phyloP scores from a whole-genome alignment of 2,329 filamentous ascomycete species.

The Lachnellula willkommii region DNA sequence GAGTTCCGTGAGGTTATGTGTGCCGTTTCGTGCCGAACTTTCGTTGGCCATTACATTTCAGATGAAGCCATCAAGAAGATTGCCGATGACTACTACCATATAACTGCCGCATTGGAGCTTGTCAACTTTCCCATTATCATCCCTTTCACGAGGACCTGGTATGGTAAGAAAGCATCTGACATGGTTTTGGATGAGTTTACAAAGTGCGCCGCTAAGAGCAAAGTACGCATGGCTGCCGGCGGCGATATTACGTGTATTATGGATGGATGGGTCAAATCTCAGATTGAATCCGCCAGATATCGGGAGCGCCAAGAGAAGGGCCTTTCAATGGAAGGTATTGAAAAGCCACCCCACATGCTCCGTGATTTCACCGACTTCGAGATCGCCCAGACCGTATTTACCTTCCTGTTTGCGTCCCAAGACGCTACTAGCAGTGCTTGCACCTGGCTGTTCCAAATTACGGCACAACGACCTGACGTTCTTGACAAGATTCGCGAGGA shows the following conservation, averaged over 20 bases:
- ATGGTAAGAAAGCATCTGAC: slow-evolving; percentile 91
- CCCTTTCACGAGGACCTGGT: slow-evolving; percentile 93
- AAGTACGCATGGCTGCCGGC: slow-evolving; percentile 83
- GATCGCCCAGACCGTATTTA: slow-evolving; percentile 89
- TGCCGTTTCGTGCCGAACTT: slow-evolving; percentile 92
- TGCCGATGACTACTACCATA: slow-evolving; percentile 92
- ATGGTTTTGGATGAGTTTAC: slow-evolving; percentile 86
- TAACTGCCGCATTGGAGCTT: slow-evolving; percentile 89
- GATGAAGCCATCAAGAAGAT: slow-evolving; percentile 90
- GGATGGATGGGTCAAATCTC: slow-evolving; percentile 87
- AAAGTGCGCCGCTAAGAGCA: slow-evolving; percentile 89
- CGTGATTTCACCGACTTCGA: slow-evolving; percentile 87
- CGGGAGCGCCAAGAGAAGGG: slow-evolving; percentile 72
- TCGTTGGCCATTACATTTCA: slow-evolving; percentile 91
- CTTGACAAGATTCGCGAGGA: slow-evolving; percentile 88
- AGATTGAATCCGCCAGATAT: slow-evolving; percentile 80
- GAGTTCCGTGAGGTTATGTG: slow-evolving; percentile 93
- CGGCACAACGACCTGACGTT: slow-evolving; percentile 89
- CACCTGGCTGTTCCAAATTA: slow-evolving; percentile 93
- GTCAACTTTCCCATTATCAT: slow-evolving; percentile 98
- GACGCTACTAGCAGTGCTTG: slow-evolving; percentile 91
- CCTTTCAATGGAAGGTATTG: slow-evolving; percentile 57
- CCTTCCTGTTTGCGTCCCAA: slow-evolving; percentile 94
- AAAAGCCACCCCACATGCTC: slow-evolving; percentile 78
- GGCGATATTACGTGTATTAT: slow-evolving; percentile 87